phyloP scores from a whole-genome alignment of 306 rosid genomes.

The Vigna angularis region DNA sequence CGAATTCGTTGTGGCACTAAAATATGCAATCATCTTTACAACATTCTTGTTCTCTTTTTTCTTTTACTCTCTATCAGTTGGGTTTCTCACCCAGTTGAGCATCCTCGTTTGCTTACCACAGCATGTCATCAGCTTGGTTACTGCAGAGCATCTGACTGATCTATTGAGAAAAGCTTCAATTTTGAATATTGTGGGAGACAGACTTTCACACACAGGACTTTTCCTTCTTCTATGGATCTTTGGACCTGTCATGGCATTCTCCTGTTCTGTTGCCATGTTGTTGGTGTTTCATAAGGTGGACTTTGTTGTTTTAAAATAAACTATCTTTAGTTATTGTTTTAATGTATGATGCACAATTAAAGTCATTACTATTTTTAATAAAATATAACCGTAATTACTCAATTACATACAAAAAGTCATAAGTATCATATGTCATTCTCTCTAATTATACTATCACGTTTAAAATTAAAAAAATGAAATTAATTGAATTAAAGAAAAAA shows the following conservation, averaged over 20 bases:
- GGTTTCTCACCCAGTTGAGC: constrained; percentile 63
- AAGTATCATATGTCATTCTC: too few species aligned
- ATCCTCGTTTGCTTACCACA: constrained; percentile 60
- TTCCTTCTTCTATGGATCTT: constrained; percentile 85
- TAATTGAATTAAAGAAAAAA: too few species aligned
- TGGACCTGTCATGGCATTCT: constrained; percentile 74
- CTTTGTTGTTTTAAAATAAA: constrained; percentile 38
- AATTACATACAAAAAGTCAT: too few species aligned
- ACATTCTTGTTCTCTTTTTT: constrained; percentile 72
- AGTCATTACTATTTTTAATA: too few species aligned
- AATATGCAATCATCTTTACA: constrained; percentile 64
- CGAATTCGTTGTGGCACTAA: constrained; percentile 64
- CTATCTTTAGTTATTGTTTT: too few species aligned
- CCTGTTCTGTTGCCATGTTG: constrained; percentile 57
- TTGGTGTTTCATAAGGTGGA: constrained; percentile 72
- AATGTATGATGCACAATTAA: too few species aligned
- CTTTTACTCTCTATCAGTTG: constrained; percentile 69
- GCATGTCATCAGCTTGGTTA: constrained; percentile 46
- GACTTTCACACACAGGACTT: constrained; percentile 66
- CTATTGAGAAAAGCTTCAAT: constrained; percentile 65
- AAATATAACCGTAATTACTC: too few species aligned
- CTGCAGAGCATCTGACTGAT: constrained; percentile 58
- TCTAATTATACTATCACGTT: too few species aligned
- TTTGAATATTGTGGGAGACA: constrained; percentile 67
- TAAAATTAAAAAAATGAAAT: too few species aligned